Evolutionary conservation across 805 yeast genomes (phyloP).

Genomic region (Zygosaccharomyces gambellarensis): DNA sequence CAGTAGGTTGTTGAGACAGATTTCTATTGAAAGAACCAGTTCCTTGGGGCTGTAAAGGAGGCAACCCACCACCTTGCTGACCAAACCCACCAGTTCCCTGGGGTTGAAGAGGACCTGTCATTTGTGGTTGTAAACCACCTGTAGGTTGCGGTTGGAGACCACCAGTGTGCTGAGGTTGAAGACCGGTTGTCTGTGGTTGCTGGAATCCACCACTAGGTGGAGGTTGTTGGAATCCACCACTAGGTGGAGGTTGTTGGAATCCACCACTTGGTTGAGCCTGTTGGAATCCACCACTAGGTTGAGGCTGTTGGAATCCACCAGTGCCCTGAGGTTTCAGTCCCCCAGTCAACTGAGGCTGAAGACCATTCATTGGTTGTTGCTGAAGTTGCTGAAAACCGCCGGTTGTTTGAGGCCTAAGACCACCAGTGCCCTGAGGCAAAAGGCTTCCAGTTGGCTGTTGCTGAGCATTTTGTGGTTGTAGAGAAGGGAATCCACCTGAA

Average conservation of each 20-base stretch:
- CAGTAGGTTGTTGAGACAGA: neutral
- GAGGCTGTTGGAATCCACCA: slow-evolving; percentile 33
- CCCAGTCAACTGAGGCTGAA: slow-evolving; percentile 40
- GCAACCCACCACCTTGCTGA: slow-evolving; percentile 35
- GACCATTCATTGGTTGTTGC: slow-evolving; percentile 29
- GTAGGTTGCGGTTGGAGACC: slow-evolving; percentile 26
- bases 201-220: slow-evolving; percentile 31
- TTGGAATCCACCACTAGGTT: slow-evolving; percentile 30
- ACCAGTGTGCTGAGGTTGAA: slow-evolving; percentile 21
- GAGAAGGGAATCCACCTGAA: slow-evolving; percentile 38
- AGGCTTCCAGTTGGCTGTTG: slow-evolving; percentile 4
- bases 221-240: slow-evolving; percentile 38
- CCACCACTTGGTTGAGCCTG: slow-evolving; percentile 20
- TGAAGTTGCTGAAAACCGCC: slow-evolving; percentile 29
- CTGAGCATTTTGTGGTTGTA: slow-evolving; percentile 1
- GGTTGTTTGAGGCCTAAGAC: slow-evolving; percentile 27
- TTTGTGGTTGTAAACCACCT: slow-evolving; percentile 36
- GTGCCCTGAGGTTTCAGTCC: slow-evolving; percentile 48
- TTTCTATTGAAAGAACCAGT: slow-evolving; percentile 1
- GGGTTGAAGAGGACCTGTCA: slow-evolving; percentile 42
- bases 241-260: slow-evolving; percentile 35
- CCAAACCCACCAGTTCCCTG: slow-evolving; percentile 47
- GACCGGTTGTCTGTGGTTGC: slow-evolving; percentile 39
- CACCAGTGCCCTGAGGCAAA: slow-evolving; percentile 12
- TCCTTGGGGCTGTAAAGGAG: slow-evolving; percentile 8